Evolutionary conservation across 2,329 filamentous ascomycete genomes (phyloP), one percentile per base, ranked within the genome.

Genomic region (Blastomyces emzantsi): DNA sequence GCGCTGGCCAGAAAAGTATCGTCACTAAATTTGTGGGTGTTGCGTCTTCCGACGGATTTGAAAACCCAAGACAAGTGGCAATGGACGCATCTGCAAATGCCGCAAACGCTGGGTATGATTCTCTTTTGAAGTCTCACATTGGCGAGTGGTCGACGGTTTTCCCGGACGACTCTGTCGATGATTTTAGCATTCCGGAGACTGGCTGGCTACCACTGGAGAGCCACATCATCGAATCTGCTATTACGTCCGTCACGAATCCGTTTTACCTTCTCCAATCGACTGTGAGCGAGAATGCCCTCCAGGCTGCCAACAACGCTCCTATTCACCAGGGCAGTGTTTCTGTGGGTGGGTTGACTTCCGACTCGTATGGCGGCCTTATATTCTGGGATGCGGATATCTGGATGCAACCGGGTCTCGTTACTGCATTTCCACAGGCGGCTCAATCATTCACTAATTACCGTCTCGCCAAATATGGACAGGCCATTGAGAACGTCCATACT

Each of bases 341-440:
- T 1, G 87, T 90, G n/a, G 85, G 87, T 64, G 87, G 87, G 0
- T 73, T 90, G 28, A 83, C 81, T 0, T 87, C 86, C 5, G 86
- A 88, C 66, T 87, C 84, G 8, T 90, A 90, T 68, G 87, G 79
- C 28, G 87, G 87, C 0, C 75, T 81, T 47, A 79, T 87, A n/a
- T 87, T 87, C 70, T 87, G 85, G 85, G 85, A 87, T 73, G 82
- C 83, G 17, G 85, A 87, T 71, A 78, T 87, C 3, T 88, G 85
- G 85, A 87, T 88, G 83, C 83, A 85, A 41, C 87, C 87, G 5
- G 86, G 86, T 9, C 73, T 90, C 11, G 83, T 87, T 17, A 79
- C 86, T 1, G 81, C 85, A 0, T 85, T 86, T 69, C 87, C 87
- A 0, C 77, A 84, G 64, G 82, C 84, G 61, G 82, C 83, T 4